Conservation (phyloP, 139 green algal genomes). For the Picochlorum sp. region DNA sequence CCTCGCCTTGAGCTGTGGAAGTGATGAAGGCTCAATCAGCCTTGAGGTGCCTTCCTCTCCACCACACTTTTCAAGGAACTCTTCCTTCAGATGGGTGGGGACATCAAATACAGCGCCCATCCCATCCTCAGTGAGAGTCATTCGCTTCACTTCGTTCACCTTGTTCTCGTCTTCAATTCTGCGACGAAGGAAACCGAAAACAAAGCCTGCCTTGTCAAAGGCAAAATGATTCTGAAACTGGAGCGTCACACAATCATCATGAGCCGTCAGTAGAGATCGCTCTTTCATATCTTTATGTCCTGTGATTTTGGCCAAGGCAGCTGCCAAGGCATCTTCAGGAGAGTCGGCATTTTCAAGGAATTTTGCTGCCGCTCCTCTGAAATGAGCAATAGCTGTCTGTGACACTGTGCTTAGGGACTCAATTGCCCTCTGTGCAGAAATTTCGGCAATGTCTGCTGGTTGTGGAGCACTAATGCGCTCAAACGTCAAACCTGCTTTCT, state of each 20-base stretch:
- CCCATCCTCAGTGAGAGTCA: slow-evolving; percentile 73
- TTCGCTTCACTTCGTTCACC: slow-evolving; percentile 66
- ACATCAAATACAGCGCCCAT: slow-evolving; percentile 87
- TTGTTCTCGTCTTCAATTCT: slow-evolving; percentile 44
- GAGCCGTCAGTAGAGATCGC: slow-evolving; percentile 74
- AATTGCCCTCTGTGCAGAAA: slow-evolving; percentile 61
- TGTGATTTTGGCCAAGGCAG: slow-evolving; percentile 81
- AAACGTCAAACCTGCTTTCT: slow-evolving; percentile 69
- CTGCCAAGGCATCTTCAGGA: slow-evolving; percentile 64
- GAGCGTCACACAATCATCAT: slow-evolving; percentile 80
- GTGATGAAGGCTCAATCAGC: slow-evolving; percentile 18
- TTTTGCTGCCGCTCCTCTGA: slow-evolving; percentile 40
- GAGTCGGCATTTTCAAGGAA: slow-evolving; percentile 39
- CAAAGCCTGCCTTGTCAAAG: slow-evolving; percentile 37
- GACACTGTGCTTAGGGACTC: slow-evolving; percentile 56
- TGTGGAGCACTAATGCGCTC: slow-evolving; percentile 84
- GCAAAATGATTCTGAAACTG: slow-evolving; percentile 25
- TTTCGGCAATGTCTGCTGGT: slow-evolving; percentile 76
- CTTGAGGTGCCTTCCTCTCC: neutral
- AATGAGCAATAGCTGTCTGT: slow-evolving; percentile 37
- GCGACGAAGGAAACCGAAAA: slow-evolving; percentile 65
- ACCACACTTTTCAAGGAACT: slow-evolving; percentile 48
- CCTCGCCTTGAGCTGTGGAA: slow-evolving; percentile 54
- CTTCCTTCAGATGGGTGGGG: slow-evolving; percentile 40
- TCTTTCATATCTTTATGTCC: slow-evolving; percentile 64